Evolutionary conservation across 2,329 filamentous ascomycete genomes (phyloP), one percentile per base, ranked within the genome.

Genomic region (Metarhizium rileyi): DNA sequence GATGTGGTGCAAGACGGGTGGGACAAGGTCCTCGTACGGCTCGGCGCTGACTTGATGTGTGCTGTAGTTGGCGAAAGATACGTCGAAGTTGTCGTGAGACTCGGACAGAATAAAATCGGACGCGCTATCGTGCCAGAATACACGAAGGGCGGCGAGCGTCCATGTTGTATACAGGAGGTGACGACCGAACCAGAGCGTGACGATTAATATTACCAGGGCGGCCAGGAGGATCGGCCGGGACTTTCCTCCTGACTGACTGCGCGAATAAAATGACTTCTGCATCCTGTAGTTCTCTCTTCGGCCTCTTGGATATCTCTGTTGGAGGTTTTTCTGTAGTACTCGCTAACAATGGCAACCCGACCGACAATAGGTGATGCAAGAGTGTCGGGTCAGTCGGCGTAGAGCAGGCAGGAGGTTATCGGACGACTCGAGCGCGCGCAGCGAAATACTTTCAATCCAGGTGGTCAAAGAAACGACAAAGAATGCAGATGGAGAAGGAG

Each of bases 1-100:
- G 28, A 68, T 65, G 50, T 68, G 65, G 43, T 67, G 65, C 25
- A 67, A 48, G 12, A 67, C 51, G n/a, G 64, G 57, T 3, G 65
- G 65, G 3, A 68, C 59, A 7, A 57, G 53, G 50, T 66, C 63
- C 23, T 57, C 49, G 48, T 59, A 57, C 7, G 62, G 59, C 23
- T 51, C 51, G 6, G 64, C 60, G 27, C 57, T 58, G n/a, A 57
- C 52, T 51, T 65, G 63, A 14, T 55, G 28, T n/a, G 28, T 49
- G 51, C 54, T 56, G 53, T 67, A 66, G 48, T 62, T 63, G 18
- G 53, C 54, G 49, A 67, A 66, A 16, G 59, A 64, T n/a, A 67
- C 50, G 46, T 66, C 63, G 47, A 66, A 66, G 26, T 42, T 47
- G 51, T 65, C 62, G 49, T 50, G 51, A 8, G 53, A 49, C 18